phyloP scores from a whole-genome alignment of 208 protist genomes.

The Endotrypanum monterogeii region DNA sequence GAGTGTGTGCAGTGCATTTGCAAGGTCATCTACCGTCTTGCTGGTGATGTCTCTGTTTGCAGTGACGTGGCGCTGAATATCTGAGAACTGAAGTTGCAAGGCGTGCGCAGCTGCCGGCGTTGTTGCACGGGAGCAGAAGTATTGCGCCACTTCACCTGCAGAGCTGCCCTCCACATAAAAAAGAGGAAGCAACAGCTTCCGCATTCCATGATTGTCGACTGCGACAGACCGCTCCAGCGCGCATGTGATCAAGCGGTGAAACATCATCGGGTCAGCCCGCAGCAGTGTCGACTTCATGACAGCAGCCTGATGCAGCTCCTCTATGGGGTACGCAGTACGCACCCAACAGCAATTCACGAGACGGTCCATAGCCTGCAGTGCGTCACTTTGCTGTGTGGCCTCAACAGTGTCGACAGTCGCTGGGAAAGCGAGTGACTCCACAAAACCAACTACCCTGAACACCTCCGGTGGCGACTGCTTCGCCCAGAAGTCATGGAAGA shows the following conservation, averaged over 20 bases:
- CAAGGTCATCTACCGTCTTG: constrained; percentile 23
- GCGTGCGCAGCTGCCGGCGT: constrained; percentile 18
- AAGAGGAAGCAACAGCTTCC: constrained; percentile 32
- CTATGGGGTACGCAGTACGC: constrained; percentile 12
- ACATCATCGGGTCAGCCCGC: constrained; percentile 27
- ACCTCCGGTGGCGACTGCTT: constrained; percentile 33
- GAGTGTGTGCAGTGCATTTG: constrained; percentile 28
- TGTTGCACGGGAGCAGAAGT: constrained; percentile 32
- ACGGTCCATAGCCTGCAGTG: constrained; percentile 31
- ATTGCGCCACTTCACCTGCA: constrained; percentile 30
- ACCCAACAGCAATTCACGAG: constrained; percentile 37
- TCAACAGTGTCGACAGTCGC: constrained; percentile 14
- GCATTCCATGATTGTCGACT: constrained; percentile 22
- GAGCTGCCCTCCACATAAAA: constrained; percentile 35
- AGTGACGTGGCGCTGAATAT: constrained; percentile 29
- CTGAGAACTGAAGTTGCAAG: constrained; percentile 27
- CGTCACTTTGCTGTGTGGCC: constrained; percentile 28
- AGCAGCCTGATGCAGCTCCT: constrained; percentile 25
- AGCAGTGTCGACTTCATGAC: constrained; percentile 25
- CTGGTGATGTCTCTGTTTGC: constrained; percentile 23
- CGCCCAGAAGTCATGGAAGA: constrained; percentile 53
- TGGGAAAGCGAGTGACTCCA: constrained; percentile 51
- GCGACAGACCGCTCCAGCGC: constrained; percentile 39
- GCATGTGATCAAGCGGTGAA: constrained; percentile 44
- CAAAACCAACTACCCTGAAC: constrained; percentile 39